Conservation (phyloP, 805 yeast species). For the Starmerella scarabaei region DNA sequence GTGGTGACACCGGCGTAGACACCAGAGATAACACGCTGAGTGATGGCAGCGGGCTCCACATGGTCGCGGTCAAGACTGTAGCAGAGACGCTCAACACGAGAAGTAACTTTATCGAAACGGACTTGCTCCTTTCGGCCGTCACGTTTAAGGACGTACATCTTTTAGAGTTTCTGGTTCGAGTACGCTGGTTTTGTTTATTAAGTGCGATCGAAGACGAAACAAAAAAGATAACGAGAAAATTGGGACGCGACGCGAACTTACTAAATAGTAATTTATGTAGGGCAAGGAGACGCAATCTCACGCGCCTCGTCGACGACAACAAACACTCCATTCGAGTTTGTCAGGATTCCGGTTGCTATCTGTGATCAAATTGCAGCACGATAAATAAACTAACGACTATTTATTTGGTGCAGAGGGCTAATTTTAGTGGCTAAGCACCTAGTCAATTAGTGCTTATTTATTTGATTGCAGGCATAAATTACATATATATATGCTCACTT, state of each 20-base stretch:
- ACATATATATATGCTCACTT: no score
- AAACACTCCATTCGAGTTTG: no score
- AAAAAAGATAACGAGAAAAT: neutral
- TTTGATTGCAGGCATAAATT: no score
- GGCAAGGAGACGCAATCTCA: slow-evolving; percentile 18
- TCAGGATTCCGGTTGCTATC: no score
- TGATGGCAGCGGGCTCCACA: slow-evolving; percentile 89
- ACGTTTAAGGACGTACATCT: slow-evolving; percentile 80
- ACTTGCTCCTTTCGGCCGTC: slow-evolving; percentile 93
- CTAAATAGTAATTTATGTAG: slow-evolving; percentile 16
- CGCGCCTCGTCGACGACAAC: no score
- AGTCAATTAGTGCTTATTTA: no score
- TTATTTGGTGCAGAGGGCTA: no score
- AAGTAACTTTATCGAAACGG: slow-evolving; percentile 92
- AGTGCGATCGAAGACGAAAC: neutral
- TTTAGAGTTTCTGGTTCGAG: no score
- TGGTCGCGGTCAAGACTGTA: slow-evolving; percentile 86
- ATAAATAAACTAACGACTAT: no score
- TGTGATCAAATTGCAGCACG: no score
- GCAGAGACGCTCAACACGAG: slow-evolving; percentile 83
- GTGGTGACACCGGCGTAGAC: slow-evolving; percentile 97
- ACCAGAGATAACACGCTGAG: slow-evolving; percentile 90
- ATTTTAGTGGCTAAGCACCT: no score
- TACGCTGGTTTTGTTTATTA: neutral
- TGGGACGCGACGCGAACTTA: slow-evolving; percentile 10